Evolutionary conservation across 306 rosid species (phyloP).

Genomic region (Lathyrus sativus): DNA sequence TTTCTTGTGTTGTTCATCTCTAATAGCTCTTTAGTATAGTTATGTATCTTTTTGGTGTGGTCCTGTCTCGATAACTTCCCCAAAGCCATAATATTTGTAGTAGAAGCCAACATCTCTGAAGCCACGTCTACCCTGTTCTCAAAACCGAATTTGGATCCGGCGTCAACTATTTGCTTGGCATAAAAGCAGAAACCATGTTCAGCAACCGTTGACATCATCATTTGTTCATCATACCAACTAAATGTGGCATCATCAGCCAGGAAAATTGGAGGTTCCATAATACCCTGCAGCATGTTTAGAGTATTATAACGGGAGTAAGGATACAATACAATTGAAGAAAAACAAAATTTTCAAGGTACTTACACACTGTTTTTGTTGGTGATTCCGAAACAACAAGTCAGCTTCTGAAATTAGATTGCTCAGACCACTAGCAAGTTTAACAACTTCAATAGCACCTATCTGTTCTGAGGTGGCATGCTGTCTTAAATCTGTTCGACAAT

Average conservation of each 20-base stretch:
- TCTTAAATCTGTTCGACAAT: constrained; percentile 51
- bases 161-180: constrained; percentile 54
- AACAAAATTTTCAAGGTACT: no score
- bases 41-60: constrained; percentile 23
- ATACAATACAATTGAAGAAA: constrained; percentile 13
- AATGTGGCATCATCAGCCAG: constrained; percentile 55
- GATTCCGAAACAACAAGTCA: constrained; percentile 59
- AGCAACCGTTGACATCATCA: constrained; percentile 68
- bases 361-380: constrained; percentile 55
- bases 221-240: constrained; percentile 60
- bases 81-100: constrained; percentile 53
- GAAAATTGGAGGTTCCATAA: constrained; percentile 51
- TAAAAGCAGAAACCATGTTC: constrained; percentile 80
- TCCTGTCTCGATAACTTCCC: constrained; percentile 60
- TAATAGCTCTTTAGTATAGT: constrained; percentile 36
- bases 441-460: constrained; percentile 49
- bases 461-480: constrained; percentile 55
- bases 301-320: constrained; percentile 30
- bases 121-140: constrained; percentile 51
- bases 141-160: constrained; percentile 52
- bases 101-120: constrained; percentile 66
- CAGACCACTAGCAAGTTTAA: constrained; percentile 57
- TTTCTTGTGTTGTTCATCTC: constrained; percentile 42
- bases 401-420: constrained; percentile 73
- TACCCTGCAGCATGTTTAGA: constrained; percentile 60